These are phyloP conservation scores for Paraglomus occultum DNA, from an alignment of 192 early-diverging fungal genomes.

Conservation along the genomic window DNA sequence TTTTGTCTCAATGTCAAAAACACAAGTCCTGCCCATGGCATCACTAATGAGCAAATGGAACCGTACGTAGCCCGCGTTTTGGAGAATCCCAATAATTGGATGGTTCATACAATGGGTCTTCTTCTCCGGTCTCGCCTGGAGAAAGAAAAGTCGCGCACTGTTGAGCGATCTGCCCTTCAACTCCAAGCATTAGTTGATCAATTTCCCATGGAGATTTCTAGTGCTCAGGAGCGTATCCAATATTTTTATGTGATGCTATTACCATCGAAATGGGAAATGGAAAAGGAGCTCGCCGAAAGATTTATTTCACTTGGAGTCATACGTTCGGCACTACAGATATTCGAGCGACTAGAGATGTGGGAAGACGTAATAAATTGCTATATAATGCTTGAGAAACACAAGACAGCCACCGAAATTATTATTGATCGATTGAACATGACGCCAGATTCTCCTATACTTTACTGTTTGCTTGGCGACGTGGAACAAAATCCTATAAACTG, in stretches of 20 bases:
- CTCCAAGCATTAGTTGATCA: conserved; percentile 98
- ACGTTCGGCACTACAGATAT: conserved; percentile 92
- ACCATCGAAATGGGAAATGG: conserved; percentile 95
- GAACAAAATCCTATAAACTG: conserved; percentile 72
- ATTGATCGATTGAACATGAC: conserved; percentile 54
- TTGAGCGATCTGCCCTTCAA: conserved; percentile 87
- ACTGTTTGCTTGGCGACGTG: conserved; percentile 90
- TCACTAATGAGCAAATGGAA: conserved; percentile 95
- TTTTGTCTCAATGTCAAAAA: conserved; percentile 93
- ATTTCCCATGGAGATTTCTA: conserved; percentile 60
- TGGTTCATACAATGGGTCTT: conserved; percentile 94
- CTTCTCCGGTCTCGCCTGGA: conserved; percentile 91
- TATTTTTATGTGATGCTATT: conserved; percentile 77
- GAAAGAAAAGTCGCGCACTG: conserved; percentile 77
- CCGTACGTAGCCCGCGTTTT: conserved; percentile 91
- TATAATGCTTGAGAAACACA: conserved; percentile 79
- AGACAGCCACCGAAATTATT: conserved; percentile 84
- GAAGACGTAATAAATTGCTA: conserved; percentile 90
- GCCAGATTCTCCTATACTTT: conserved; percentile 80
- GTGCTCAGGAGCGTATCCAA: conserved; percentile 70
- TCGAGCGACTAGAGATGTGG: conserved; percentile 93
- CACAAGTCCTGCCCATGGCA: conserved; percentile 87
- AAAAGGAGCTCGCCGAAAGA: conserved; percentile 84
- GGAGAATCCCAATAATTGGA: conserved; percentile 96
- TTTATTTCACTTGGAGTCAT: conserved; percentile 85